phyloP scores from a whole-genome alignment of 352 stramenopile species.

The Pythium scleroteichum region DNA sequence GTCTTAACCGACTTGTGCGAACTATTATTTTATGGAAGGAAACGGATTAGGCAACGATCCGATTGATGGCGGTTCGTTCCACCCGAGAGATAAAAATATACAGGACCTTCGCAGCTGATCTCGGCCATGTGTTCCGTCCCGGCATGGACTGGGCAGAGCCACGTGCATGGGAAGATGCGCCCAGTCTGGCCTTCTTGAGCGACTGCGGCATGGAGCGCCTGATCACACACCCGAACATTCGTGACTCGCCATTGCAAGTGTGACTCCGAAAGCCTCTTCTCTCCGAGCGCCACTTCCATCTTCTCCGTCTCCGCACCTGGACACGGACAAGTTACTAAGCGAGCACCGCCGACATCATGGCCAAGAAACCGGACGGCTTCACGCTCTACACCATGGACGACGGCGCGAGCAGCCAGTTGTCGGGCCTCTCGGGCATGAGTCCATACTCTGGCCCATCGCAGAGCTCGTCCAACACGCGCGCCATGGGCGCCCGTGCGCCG shows the following conservation, averaged over 20 bases:
- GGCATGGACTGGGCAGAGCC: slow-evolving; percentile 1
- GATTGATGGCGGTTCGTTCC: no score
- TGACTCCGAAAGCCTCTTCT: background rate
- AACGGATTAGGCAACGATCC: no score
- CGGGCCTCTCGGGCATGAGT: slow-evolving; percentile 27
- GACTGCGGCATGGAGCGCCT: background rate
- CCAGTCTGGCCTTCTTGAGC: no score
- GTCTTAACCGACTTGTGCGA: background rate
- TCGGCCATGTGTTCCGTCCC: background rate
- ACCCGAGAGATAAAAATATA: no score
- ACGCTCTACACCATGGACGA: slow-evolving; percentile 27
- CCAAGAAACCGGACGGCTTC: slow-evolving; percentile 29
- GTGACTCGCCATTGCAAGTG: background rate
- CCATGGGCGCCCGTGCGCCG: slow-evolving; percentile 33
- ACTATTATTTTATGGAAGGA: background rate
- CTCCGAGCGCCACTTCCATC: background rate
- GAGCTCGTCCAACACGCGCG: slow-evolving; percentile 19
- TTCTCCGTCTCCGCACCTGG: slow-evolving; percentile 10
- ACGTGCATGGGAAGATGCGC: slow-evolving; percentile 7
- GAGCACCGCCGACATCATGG: slow-evolving; percentile 7
- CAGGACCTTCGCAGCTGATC: background rate
- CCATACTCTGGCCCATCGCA: slow-evolving; percentile 25
- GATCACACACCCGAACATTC: background rate
- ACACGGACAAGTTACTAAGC: background rate
- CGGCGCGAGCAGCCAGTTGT: slow-evolving; percentile 32